A percentile compares a stretch with the other conserved stretches of the same genome.
Evolutionary conservation across 441 rosid genomes (phyloP).

Genomic region (Erodium trifolium): DNA sequence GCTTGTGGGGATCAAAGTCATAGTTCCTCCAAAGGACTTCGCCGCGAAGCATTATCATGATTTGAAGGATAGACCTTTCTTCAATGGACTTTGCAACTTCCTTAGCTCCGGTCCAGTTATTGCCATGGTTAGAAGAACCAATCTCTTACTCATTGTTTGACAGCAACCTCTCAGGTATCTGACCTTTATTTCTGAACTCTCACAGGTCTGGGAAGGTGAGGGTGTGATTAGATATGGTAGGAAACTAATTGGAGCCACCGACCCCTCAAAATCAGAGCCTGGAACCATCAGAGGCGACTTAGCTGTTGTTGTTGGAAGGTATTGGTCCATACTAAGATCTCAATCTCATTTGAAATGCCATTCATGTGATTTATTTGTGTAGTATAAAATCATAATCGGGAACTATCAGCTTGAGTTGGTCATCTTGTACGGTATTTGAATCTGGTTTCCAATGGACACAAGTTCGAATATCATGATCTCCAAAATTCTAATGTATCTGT

Average conservation of each 20-base stretch:
- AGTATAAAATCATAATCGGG: too few species aligned
- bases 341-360: too few species aligned
- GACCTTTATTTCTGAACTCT: slow-evolving; percentile 12
- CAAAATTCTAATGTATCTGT: too few species aligned
- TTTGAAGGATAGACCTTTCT: slow-evolving; percentile 88
- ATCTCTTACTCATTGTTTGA: background rate
- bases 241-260: slow-evolving; percentile 93
- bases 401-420: too few species aligned
- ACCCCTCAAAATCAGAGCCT: slow-evolving; percentile 94
- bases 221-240: slow-evolving; percentile 85
- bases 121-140: slow-evolving; percentile 51
- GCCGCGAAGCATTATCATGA: slow-evolving; percentile 91
- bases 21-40: slow-evolving; percentile 72
- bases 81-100: slow-evolving; percentile 80
- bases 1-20: slow-evolving; percentile 78
- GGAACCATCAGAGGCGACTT: slow-evolving; percentile 97
- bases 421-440: too few species aligned
- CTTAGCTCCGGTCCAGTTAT: slow-evolving; percentile 97
- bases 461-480: too few species aligned
- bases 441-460: too few species aligned
- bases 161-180: background rate
- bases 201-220: slow-evolving; percentile 98
- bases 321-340: slow-evolving; percentile 14
- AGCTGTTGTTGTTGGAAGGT: slow-evolving; percentile 93
- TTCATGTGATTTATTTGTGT: too few species aligned